Evolutionary conservation across 2,329 filamentous ascomycete species (phyloP).

Genomic region (Calonectria crousiana): DNA sequence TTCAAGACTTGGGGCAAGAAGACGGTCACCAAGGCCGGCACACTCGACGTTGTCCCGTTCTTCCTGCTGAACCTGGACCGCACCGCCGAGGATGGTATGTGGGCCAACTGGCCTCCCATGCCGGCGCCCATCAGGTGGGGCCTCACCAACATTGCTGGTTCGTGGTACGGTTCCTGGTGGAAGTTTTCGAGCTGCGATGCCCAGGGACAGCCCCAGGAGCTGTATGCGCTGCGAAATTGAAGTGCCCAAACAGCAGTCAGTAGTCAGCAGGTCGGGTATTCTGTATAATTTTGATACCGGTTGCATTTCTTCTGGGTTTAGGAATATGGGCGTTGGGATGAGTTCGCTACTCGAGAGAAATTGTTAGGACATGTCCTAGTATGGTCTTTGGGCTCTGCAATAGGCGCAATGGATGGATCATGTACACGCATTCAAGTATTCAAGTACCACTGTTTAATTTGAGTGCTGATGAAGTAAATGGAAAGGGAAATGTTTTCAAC

Average conservation of each 20-base stretch:
- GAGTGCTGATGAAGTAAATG: background rate
- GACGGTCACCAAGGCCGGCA: constrained; percentile 71
- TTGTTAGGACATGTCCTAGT: background rate
- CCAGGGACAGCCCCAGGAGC: constrained; percentile 62
- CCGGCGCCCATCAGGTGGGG: constrained; percentile 71
- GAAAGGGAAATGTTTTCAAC: background rate
- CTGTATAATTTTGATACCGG: background rate
- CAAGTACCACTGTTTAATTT: too few species aligned
- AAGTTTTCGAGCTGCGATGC: constrained; percentile 74
- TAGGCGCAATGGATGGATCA: background rate
- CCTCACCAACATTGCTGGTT: constrained; percentile 68
- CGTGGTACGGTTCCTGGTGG: constrained; percentile 70
- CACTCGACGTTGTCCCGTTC: constrained; percentile 72
- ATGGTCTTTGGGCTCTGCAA: background rate
- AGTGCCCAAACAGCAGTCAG: background rate
- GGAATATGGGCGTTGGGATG: background rate
- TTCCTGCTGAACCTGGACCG: constrained; percentile 73
- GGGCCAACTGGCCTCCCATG: constrained; percentile 75
- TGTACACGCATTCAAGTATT: background rate
- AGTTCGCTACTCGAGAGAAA: background rate
- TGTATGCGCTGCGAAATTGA: constrained; percentile 61
- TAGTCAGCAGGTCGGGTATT: background rate
- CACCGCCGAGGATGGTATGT: constrained; percentile 69
- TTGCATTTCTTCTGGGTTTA: background rate
- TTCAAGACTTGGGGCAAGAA: constrained; percentile 74